Conservation (phyloP, 176 grass and related monocot species). For the Paspalum vaginatum region DNA sequence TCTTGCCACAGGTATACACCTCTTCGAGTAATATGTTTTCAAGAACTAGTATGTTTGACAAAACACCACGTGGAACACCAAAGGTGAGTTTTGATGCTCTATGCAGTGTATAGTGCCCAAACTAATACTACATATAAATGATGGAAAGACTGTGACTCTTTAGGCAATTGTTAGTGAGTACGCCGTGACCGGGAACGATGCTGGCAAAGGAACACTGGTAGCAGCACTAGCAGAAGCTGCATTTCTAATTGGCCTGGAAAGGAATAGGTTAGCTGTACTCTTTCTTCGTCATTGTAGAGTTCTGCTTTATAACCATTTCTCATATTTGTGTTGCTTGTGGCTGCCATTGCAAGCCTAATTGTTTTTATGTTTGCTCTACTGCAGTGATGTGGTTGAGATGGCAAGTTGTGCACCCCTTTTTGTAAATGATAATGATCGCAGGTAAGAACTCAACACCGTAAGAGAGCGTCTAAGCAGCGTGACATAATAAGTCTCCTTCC, state of each 20-base stretch:
- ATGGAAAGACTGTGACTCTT: slow-evolving; percentile 19
- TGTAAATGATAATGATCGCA: slow-evolving; percentile 82
- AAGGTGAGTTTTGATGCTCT: slow-evolving; percentile 55
- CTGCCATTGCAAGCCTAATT: slow-evolving; percentile 21
- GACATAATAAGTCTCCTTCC: neutral
- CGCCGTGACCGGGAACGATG: slow-evolving; percentile 77
- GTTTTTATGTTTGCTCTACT: slow-evolving; percentile 31
- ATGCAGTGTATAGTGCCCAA: neutral
- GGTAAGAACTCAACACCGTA: slow-evolving; percentile 27
- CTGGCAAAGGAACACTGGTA: slow-evolving; percentile 81
- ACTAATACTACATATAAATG: neutral
- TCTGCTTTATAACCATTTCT: neutral
- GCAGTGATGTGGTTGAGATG: slow-evolving; percentile 87
- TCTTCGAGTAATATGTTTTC: slow-evolving; percentile 66
- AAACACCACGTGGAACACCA: slow-evolving; percentile 51
- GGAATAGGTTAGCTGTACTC: slow-evolving; percentile 67
- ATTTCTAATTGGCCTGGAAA: slow-evolving; percentile 91
- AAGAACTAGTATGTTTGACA: slow-evolving; percentile 65
- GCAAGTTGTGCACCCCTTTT: slow-evolving; percentile 90
- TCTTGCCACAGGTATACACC: slow-evolving; percentile 69
- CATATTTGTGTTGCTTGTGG: neutral
- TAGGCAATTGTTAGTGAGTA: slow-evolving; percentile 96
- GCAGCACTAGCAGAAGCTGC: slow-evolving; percentile 89
- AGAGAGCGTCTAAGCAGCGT: neutral
- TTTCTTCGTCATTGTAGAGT: neutral